Evolutionary conservation across 345 rosid genomes (phyloP), one percentile per base, ranked within the genome.

Genomic region (Geranium rotundifolium): DNA sequence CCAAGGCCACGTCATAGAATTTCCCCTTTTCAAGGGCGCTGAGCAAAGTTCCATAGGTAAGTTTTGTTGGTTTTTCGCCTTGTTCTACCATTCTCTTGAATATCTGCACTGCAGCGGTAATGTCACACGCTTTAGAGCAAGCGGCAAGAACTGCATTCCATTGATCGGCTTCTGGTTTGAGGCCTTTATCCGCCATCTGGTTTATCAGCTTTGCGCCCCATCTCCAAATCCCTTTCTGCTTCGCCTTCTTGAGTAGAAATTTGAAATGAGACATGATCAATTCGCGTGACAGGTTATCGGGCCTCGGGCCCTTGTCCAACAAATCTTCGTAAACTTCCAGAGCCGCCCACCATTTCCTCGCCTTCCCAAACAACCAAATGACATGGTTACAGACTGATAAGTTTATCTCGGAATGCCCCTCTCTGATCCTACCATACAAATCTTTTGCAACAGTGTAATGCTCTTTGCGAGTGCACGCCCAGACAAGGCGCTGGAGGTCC

Each of bases 261-360:
- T 75, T 87, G 67, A 92, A 92, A 71, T 87, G 89, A 69, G 95
- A 85, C 19, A 92, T 67, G 19, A 89, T 75, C 63, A 92, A 62
- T 67, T 92, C 96, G 56, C 64, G 65, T 3, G 98, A 84, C 78
- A 92, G 29, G 63, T 75, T 82, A 77, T 92, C 89, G 6, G 98
- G 98, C 64, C 72, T 78, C 37, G 98, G 98, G 5, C 97, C 98
- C 66, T 77, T 62, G 50, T 89, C 91, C 64, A 89, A 80, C 79
- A 89, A 79, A 76, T 92, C 91, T 80, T 92, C 98, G 13, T 89
- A 92, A 60, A 92, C 73, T 76, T 89, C 98, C 72, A 92, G 72
- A 12, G 98, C 98, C 0, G 96, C 93, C 98, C 97, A 89, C 98
- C 98, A 92, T 67, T 85, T 92, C 79, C 81, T 89, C 62, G 98